These are phyloP conservation scores for Podospora bellae-mahoneyi DNA, from an alignment of 495 filamentous ascomycete species.

Conservation along the genomic window DNA sequence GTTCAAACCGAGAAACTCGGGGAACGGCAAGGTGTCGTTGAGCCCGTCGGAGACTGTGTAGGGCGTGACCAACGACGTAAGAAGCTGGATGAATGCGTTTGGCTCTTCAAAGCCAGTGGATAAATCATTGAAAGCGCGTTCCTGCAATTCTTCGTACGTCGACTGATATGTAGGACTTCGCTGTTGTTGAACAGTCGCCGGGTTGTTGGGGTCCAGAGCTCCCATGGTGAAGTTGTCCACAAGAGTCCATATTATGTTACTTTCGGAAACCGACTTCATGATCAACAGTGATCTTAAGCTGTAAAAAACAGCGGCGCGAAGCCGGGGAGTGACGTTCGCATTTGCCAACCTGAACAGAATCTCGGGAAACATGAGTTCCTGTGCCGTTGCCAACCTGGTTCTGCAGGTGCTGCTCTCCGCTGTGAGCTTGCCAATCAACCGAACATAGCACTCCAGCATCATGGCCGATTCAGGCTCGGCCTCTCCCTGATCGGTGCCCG, in stretches of 20 bases:
- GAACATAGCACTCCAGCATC: constrained; percentile 91
- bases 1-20: constrained; percentile 75
- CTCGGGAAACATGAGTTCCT: constrained; percentile 58
- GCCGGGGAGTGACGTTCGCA: constrained; percentile 62
- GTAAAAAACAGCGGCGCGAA: constrained; percentile 73
- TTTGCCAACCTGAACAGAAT: constrained; percentile 66
- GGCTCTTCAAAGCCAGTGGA: constrained; percentile 75
- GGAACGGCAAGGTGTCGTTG: constrained; percentile 76
- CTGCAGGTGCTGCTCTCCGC: constrained; percentile 61
- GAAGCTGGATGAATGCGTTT: constrained; percentile 72
- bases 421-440: constrained; percentile 76
- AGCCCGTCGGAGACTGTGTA: constrained; percentile 54
- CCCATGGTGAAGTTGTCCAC: neutral
- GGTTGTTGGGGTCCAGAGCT: neutral
- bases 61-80: constrained; percentile 65
- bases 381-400: constrained; percentile 66
- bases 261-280: constrained; percentile 56
- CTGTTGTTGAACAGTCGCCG: constrained; percentile 13
- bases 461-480: constrained; percentile 82
- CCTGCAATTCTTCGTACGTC: constrained; percentile 43
- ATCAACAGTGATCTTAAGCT: constrained; percentile 65
- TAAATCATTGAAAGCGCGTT: constrained; percentile 53
- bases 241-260: constrained; percentile 60
- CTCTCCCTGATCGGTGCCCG: constrained; percentile 50
- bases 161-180: neutral